A percentile compares a stretch with the other conserved stretches of the same genome.
Evolutionary conservation across 352 stramenopile species (phyloP).

Genomic region (Phytophthora citricola): DNA sequence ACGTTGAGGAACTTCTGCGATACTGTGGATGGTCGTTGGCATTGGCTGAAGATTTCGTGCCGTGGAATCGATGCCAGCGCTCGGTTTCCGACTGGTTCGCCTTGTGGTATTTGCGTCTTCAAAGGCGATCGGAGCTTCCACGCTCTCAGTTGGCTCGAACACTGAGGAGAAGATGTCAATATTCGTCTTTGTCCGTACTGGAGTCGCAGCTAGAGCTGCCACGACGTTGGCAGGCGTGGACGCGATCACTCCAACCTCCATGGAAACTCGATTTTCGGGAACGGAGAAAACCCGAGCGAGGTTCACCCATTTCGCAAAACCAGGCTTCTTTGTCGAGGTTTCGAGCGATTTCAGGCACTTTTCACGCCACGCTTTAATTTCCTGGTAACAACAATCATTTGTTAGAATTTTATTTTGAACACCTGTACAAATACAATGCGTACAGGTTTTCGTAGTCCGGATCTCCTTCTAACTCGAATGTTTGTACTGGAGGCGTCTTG

Average conservation of each 20-base stretch:
- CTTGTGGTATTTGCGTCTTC: not conserved
- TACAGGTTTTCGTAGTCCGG: conserved; percentile 27
- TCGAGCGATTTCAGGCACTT: conserved; percentile 49
- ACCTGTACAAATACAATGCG: not conserved
- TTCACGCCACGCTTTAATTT: conserved; percentile 46
- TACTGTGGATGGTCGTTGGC: conserved; percentile 21
- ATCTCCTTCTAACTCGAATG: conserved; percentile 12
- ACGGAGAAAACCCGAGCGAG: conserved; percentile 48
- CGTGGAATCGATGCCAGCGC: conserved; percentile 1
- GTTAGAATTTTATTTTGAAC: not conserved
- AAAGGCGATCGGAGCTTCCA: not conserved
- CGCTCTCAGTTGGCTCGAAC: conserved; percentile 9
- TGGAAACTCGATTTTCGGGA: conserved; percentile 19
- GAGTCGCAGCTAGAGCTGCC: conserved; percentile 18
- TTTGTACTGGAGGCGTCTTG: conserved; percentile 15
- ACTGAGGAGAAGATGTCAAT: conserved; percentile 55
- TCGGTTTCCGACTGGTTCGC: conserved; percentile 11
- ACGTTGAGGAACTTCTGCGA: conserved; percentile 24
- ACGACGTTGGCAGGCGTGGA: conserved; percentile 20
- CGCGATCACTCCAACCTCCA: conserved; percentile 37
- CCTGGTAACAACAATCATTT: conserved; percentile 24
- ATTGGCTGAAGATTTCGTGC: conserved; percentile 12
- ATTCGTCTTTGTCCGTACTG: conserved; percentile 46
- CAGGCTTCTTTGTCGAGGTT: conserved; percentile 31
- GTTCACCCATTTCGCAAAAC: conserved; percentile 47